Evolutionary conservation across 106 monocot genomes (phyloP).

Genomic region (Triglochin maritima): DNA sequence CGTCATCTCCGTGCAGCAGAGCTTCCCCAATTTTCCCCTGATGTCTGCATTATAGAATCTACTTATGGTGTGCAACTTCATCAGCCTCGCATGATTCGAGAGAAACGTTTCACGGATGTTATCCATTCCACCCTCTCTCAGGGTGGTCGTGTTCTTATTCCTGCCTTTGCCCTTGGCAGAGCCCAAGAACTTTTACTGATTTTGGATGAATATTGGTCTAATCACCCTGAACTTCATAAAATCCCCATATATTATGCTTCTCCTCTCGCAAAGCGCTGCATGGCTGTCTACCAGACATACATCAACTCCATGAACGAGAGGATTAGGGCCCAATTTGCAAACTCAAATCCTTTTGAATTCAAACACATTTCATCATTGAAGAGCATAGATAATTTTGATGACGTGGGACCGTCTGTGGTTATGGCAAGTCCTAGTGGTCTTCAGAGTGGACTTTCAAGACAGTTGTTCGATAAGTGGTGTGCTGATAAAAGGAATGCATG

Average conservation of each 20-base stretch:
- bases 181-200: constrained; percentile 98
- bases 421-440: constrained; percentile 96
- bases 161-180: constrained; percentile 94
- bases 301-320: constrained; percentile 97
- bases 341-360: constrained; percentile 88
- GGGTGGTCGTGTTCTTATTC: constrained; percentile 88
- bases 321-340: constrained; percentile 76
- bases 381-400: constrained; percentile 87
- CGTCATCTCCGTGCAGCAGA: constrained; percentile 60
- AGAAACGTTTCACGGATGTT: constrained; percentile 93
- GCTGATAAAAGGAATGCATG: constrained; percentile 88
- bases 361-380: constrained; percentile 87
- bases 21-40: constrained; percentile 30
- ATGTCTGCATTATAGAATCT: constrained; percentile 91
- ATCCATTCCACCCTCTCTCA: constrained; percentile 71
- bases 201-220: constrained; percentile 91
- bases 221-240: constrained; percentile 84
- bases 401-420: constrained; percentile 92
- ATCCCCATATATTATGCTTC: constrained; percentile 95
- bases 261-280: constrained; percentile 90
- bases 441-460: constrained; percentile 91
- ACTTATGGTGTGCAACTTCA: constrained; percentile 95
- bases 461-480: constrained; percentile 97
- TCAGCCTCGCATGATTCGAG: constrained; percentile 68
- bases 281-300: constrained; percentile 99